Conservation (phyloP, 345 rosid genomes). For the Viola odorata region DNA sequence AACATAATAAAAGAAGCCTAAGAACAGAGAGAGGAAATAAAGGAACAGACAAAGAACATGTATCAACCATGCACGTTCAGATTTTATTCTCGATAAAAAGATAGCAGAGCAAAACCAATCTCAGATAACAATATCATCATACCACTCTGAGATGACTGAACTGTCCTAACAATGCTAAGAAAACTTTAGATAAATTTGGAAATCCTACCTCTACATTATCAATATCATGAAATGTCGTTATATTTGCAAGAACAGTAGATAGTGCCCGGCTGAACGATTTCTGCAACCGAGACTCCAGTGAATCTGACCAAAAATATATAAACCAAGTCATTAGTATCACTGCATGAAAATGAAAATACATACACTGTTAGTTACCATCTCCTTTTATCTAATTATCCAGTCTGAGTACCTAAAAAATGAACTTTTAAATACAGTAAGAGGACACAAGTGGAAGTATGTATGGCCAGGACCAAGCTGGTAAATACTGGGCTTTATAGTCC, state of each 20-base stretch:
- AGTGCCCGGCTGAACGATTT: conserved; percentile 48
- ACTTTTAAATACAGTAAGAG: no score
- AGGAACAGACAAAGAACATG: neutral
- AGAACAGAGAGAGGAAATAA: no score
- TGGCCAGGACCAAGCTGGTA: no score
- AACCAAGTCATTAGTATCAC: neutral
- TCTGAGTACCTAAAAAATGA: no score
- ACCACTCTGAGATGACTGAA: neutral
- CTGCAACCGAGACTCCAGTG: conserved; percentile 46
- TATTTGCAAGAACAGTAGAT: conserved; percentile 52
- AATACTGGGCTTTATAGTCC: no score
- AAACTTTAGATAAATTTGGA: conserved; percentile 1
- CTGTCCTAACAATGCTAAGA: conserved; percentile 6
- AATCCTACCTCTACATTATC: conserved; percentile 68
- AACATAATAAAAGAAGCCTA: neutral
- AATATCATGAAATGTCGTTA: conserved; percentile 49
- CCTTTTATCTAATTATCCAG: no score
- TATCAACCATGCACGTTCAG: no score
- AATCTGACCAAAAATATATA: conserved; percentile 44
- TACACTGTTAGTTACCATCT: neutral
- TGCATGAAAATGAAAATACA: neutral
- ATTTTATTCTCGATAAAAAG: no score
- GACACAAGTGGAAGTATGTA: no score
- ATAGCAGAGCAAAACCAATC: no score
- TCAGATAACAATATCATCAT: neutral